phyloP scores from a whole-genome alignment of 305 asterid species.

The Fraxinus platypoda region DNA sequence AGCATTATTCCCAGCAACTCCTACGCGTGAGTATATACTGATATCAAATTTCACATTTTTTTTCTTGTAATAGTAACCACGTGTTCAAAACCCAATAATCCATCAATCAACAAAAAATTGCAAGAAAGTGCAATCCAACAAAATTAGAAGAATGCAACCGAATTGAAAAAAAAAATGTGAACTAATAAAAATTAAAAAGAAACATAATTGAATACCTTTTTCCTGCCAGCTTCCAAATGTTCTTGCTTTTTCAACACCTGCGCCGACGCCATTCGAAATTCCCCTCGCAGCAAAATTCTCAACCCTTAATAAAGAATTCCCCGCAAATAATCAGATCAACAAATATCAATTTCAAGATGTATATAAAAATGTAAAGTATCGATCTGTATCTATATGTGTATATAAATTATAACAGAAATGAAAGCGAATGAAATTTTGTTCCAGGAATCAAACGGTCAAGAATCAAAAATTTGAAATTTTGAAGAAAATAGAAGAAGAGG shows the following conservation, averaged over 20 bases:
- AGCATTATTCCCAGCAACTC: neutral
- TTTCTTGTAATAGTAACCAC: neutral
- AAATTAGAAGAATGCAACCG: neutral
- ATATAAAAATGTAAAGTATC: neutral
- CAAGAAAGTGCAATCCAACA: neutral
- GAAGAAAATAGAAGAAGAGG: neutral
- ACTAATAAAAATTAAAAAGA: conserved; percentile 8
- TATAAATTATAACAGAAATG: neutral
- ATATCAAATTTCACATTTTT: neutral
- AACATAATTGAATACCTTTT: conserved; percentile 40
- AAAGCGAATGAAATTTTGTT: neutral
- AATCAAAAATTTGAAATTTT: neutral
- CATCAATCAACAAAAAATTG: neutral
- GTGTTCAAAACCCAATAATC: neutral
- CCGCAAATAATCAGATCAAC: conserved; percentile 39
- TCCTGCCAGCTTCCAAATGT: conserved; percentile 88
- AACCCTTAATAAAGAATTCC: conserved; percentile 16
- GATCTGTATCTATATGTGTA: neutral
- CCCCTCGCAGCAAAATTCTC: conserved; percentile 23
- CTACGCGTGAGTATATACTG: neutral
- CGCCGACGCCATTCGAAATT: conserved; percentile 75
- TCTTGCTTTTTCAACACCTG: conserved; percentile 81
- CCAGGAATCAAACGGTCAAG: neutral
- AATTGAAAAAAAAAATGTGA: neutral
- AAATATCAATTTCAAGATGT: neutral